Conservation (phyloP, 495 filamentous ascomycete genomes). For the Aspergillus ellipticus region DNA sequence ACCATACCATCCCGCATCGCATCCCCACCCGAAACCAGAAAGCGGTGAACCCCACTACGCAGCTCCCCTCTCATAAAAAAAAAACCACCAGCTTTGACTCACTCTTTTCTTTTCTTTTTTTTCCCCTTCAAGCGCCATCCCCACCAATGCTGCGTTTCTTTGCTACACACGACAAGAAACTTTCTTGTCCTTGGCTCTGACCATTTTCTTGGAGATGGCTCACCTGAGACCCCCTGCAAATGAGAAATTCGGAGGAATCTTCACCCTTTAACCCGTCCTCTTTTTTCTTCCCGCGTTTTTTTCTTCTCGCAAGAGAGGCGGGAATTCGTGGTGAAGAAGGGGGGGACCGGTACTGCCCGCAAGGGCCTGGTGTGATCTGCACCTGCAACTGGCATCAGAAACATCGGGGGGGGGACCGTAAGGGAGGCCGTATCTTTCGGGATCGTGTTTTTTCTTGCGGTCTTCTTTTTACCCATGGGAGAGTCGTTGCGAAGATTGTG, state of each 20-base stretch:
- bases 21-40: not conserved
- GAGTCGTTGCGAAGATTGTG: constrained; percentile 93
- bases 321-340: too few species aligned
- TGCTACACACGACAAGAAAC: constrained; percentile 75
- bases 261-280: constrained; percentile 55
- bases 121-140: constrained; percentile 73
- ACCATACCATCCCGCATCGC: constrained; percentile 1
- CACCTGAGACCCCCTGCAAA: constrained; percentile 61
- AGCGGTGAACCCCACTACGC: constrained; percentile 13
- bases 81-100: constrained; percentile 5
- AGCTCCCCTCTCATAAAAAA: not conserved
- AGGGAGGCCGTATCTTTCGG: too few species aligned
- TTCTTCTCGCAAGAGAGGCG: too few species aligned
- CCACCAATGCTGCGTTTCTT: constrained; percentile 99
- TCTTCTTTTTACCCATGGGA: constrained; percentile 63
- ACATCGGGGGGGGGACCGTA: constrained; percentile 78
- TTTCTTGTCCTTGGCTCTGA: constrained; percentile 26
- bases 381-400: constrained; percentile 99
- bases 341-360: constrained; percentile 66
- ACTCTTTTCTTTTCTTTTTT: constrained; percentile 32
- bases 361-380: constrained; percentile 88
- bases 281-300: constrained; percentile 18
- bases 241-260: constrained; percentile 99
- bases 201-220: not conserved
- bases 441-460: constrained; percentile 9